Conservation (phyloP, 345 rosid species). For the Mangifera indica region DNA sequence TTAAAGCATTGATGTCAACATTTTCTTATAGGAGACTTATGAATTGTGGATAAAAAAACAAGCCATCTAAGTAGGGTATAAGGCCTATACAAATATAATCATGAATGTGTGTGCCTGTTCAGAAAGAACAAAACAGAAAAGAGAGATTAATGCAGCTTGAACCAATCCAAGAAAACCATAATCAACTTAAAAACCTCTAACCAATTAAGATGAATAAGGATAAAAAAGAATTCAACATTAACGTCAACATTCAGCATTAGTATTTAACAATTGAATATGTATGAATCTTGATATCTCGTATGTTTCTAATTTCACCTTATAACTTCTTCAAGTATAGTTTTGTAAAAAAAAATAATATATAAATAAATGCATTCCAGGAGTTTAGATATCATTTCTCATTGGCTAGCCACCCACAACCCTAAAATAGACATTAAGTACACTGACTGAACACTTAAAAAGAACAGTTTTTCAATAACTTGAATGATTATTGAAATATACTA, state of each 20-base stretch:
- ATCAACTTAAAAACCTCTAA: too few relatives aligned
- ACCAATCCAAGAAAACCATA: too few relatives aligned
- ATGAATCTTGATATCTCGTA: neutral
- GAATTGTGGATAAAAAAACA: too few relatives aligned
- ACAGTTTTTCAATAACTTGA: neutral
- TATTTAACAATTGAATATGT: neutral
- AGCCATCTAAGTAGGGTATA: neutral
- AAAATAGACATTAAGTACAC: neutral
- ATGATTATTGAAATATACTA: slow-evolving; percentile 3
- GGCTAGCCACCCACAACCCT: neutral
- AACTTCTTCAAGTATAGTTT: neutral
- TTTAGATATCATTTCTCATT: neutral
- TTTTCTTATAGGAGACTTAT: too few relatives aligned
- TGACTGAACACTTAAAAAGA: neutral
- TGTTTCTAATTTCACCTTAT: neutral
- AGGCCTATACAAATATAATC: neutral
- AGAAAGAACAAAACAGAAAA: neutral
- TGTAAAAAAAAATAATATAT: too few relatives aligned
- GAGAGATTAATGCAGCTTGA: too few relatives aligned
- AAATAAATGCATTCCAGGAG: neutral
- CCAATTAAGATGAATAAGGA: too few relatives aligned
- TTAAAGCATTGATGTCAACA: too few relatives aligned
- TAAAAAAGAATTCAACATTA: too few relatives aligned
- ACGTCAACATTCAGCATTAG: too few relatives aligned
- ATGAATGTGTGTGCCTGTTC: neutral